Evolutionary conservation across 192 early-diverging fungal genomes (phyloP).

Genomic region (Coemansia nantahalensis): DNA sequence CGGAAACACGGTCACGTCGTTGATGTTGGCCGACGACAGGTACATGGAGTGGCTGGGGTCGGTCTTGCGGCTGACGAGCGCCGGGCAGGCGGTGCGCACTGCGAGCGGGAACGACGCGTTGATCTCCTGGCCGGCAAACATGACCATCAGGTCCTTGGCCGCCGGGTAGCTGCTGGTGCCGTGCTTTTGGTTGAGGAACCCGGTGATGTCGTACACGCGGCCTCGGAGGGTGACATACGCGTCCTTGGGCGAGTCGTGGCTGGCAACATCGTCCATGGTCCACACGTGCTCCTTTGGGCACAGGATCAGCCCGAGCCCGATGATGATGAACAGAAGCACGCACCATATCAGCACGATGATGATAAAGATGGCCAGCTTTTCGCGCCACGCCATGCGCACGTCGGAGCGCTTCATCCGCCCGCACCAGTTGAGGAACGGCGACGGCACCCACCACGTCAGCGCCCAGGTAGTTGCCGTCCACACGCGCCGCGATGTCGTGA

Average conservation of each 20-base stretch:
- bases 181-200: constrained; percentile 53
- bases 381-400: constrained; percentile 94
- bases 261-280: constrained; percentile 62
- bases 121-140: constrained; percentile 52
- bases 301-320: constrained; percentile 69
- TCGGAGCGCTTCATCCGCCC: constrained; percentile 82
- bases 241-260: constrained; percentile 51
- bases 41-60: constrained; percentile 40
- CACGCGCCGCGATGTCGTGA: constrained; percentile 24
- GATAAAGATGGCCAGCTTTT: constrained; percentile 85
- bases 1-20: constrained; percentile 23
- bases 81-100: constrained; percentile 57
- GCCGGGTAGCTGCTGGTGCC: constrained; percentile 38
- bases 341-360: constrained; percentile 81
- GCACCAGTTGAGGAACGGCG: constrained; percentile 42
- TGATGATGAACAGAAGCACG: constrained; percentile 84
- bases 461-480: constrained; percentile 39
- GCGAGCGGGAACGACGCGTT: constrained; percentile 64
- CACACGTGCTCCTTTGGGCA: constrained; percentile 73
- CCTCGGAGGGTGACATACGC: constrained; percentile 69
- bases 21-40: constrained; percentile 31
- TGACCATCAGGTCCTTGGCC: constrained; percentile 43
- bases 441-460: constrained; percentile 48
- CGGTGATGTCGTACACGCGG: constrained; percentile 71
- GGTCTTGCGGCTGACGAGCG: constrained; percentile 26